A percentile compares a stretch with the other conserved stretches of the same genome.
phyloP scores from a whole-genome alignment of 495 filamentous ascomycete species.

The Sporormia fimetaria region DNA sequence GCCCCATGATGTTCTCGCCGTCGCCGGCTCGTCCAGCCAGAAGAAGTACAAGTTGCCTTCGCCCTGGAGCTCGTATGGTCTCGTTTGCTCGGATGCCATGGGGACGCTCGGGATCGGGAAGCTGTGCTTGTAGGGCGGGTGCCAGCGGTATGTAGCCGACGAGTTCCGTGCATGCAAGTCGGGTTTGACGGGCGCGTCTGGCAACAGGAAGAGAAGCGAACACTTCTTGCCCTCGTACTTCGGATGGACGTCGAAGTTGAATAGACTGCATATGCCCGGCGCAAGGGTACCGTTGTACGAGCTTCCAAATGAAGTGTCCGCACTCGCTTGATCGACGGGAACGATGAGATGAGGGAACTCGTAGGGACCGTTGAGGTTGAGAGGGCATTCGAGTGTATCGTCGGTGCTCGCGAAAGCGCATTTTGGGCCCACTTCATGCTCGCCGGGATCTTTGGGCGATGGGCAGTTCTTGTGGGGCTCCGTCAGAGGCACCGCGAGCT shows the following conservation, averaged over 20 bases:
- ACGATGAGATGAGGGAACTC: conserved; percentile 59
- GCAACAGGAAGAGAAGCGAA: conserved; percentile 56
- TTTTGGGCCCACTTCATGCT: neutral
- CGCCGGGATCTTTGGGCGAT: no score
- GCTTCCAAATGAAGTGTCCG: conserved; percentile 42
- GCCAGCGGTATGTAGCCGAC: no score
- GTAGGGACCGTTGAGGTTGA: conserved; percentile 41
- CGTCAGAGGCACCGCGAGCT: no score
- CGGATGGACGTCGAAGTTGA: conserved; percentile 57
- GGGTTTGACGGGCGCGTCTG: conserved; percentile 30
- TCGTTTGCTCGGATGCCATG: no score
- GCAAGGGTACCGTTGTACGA: conserved; percentile 32
- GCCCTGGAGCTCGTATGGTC: conserved; percentile 37
- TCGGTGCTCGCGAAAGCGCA: neutral
- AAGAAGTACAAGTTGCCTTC: conserved; percentile 39
- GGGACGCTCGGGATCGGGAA: no score
- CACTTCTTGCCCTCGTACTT: conserved; percentile 47
- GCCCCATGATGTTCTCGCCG: conserved; percentile 9
- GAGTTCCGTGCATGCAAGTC: no score
- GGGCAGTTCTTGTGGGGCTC: no score
- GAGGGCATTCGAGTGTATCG: conserved; percentile 29
- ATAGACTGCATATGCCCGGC: conserved; percentile 46
- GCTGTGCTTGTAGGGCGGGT: no score
- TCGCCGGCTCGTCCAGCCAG: conserved; percentile 37
- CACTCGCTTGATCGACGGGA: conserved; percentile 46